Base-by-base conservation (phyloP, 2,329 filamentous ascomycete genomes). In the Fusarium phyllophilum region DNA sequence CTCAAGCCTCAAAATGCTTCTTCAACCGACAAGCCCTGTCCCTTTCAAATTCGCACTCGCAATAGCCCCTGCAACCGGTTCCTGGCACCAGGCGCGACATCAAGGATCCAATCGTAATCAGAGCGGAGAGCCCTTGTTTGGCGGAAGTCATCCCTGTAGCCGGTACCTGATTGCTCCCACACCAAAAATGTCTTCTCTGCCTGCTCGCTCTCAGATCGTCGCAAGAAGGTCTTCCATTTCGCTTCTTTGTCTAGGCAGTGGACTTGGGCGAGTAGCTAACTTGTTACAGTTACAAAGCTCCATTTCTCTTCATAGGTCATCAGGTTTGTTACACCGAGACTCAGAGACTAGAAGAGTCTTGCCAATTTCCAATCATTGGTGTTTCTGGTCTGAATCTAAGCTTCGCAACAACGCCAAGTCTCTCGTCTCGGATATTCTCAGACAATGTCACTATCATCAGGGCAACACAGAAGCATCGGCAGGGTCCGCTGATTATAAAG, bases 121-220 rank as follows among this genome's bases (percentile, higher is more conserved):
- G 46, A 72, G 75, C 57, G 59, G 73, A 66, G 66, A 66, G 63
- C 72, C 63, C 69, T 74, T 68, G 72, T 77, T 72, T 76, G 74
- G 75, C 56, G 62, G 69, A 70, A 44, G 48, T 38, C 48, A 69
- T 57, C 76, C 76, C 74, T 78, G 76, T 73, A 73, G 66, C 70
- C 68, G 72, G 76, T 78, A 77, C 76, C 76, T 78, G 75, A 74
- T 70, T 74, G 70, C 70, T 75, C 69, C 69, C 73, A 75, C 73
- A 75, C 73, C 72, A 73, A 54, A 55, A 33, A 44, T 41, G 34
- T 24, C 34, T 41, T 60, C n/a, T 55, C 41, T 59, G 31, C 33
- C 22, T 33, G 41, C 24, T 46, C 29, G 52, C 58, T 56, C 49
- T 52, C 41, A 74, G 62, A 74, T 72, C 62, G 74, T 61, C 59